Evolutionary conservation across 2,329 filamentous ascomycete species (phyloP), one percentile per base, ranked within the genome.

Genomic region (Endocalyx cinctus): DNA sequence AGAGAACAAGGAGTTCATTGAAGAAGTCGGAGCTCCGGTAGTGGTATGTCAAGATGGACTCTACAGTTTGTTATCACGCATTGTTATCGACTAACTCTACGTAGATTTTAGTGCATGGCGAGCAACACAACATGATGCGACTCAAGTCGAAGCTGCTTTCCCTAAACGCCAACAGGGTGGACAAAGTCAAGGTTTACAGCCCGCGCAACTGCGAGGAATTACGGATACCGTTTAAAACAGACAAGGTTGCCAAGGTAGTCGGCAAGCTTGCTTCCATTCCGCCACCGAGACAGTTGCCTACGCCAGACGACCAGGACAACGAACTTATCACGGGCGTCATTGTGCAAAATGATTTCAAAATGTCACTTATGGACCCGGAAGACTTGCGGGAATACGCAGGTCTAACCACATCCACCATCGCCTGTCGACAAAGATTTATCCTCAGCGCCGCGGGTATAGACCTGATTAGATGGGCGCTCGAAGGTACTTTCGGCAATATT

Each of bases 61-160:
- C 17, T 27, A 22, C 6, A 6, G 8, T 18, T 26, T 7, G 16
- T n/a, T 22, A 7, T 11, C 12, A 19, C 11, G n/a, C n/a, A n/a
- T n/a, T n/a, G n/a, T n/a, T n/a, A n/a, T 25, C 35, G 15, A 25
- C 35, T 52, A 48, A 44, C 34, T 14, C n/a, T 17, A 10, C 16
- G 1, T 39, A 90, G 85, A 96, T 98, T 39, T 77, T 98, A 19
- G 92, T 98, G 3, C 92, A 98, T 48, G 92, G 92, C 35, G 92
- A 98, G 57, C 88, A 92, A 51, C 87, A 95, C 57, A 95, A 97
- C 56, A 97, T 97, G 88, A 95, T 92, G 74, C 82, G 92, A 34
- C 69, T 98, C 17, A 95, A 95, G 59, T 96, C 89, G 4, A 94
- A 95, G 55, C 73, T 98, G 2, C 77, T 97, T 4, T 90, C 87